Evolutionary conservation across 2,329 filamentous ascomycete genomes (phyloP), one percentile per base, ranked within the genome.

Genomic region (Aspergillus floridensis): DNA sequence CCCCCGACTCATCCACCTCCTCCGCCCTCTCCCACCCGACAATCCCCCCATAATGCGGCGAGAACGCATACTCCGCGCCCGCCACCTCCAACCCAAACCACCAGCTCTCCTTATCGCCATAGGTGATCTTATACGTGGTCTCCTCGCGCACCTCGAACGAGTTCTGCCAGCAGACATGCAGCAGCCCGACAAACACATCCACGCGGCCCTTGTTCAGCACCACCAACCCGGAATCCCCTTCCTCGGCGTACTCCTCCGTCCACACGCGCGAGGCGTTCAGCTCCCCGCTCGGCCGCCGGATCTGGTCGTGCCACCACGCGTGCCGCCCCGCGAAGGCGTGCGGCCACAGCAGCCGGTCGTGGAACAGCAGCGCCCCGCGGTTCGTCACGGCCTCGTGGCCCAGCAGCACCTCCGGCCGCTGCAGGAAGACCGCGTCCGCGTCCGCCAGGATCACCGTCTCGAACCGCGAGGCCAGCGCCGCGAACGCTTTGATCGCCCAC

Each of bases 81-180:
- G 51, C 26, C 3, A 61, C 8, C 50, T 61, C 59, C 19, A 61
- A 31, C 4, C 59, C 59, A 5, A 59, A 48, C 59, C 59, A 61
- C 59, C 59, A 61, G 2, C 52, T 59, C 49, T 59, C 59, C 46
- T 59, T 59, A 3, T 59, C 57, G 0, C 59, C 59, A 1, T 61
- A 54, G 1, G 57, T 59, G 2, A 61, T 57, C 11, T 47, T 53
- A 6, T 59, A 59, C 0, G 57, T 59, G 0, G 49, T 52, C 14
- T 61, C 59, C 1, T 61, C 53, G 12, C 59, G 59, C 16, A 61
- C 57, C 0, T 47, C 53, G 29, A 59, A 47, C 2, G 59, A 53
- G 12, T 59, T 59, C 57, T 61, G 59, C 59, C 59, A 61, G 35
- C 59, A 53, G 14, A 61, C 46, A 21, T 57, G 53, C 6, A 61